A percentile compares a stretch with the other conserved stretches of the same genome.
These are phyloP conservation scores for Chaetomiaceae sp. DNA, from an alignment of 2,329 filamentous ascomycete species.

Conservation along the genomic window DNA sequence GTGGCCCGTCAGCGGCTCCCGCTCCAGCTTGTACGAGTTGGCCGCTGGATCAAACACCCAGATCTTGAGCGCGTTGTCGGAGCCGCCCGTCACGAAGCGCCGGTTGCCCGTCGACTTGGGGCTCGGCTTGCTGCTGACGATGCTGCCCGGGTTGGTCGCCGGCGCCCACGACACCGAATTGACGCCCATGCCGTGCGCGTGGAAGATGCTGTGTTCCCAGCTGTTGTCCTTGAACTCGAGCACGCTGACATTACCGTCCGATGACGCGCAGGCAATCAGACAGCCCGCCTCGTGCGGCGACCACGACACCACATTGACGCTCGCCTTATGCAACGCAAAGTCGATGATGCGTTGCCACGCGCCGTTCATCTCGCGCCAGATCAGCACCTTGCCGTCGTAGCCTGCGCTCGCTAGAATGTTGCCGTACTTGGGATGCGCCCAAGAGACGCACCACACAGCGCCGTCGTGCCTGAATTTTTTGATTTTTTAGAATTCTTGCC, in stretches of 20 bases:
- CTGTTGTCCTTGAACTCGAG: conserved; percentile 96
- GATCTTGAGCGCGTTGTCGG: conserved; percentile 89
- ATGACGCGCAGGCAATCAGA: conserved; percentile 88
- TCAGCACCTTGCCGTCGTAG: conserved; percentile 97
- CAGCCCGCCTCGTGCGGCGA: conserved; percentile 95
- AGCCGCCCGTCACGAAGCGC: conserved; percentile 90
- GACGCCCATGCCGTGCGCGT: conserved; percentile 87
- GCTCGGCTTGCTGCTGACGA: conserved; percentile 67
- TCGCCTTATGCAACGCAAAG: conserved; percentile 89
- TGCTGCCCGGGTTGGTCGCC: conserved; percentile 73
- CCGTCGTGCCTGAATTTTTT: conserved; percentile 71
- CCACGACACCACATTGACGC: conserved; percentile 95
- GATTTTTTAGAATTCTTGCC: background rate
- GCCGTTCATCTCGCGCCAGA: conserved; percentile 85
- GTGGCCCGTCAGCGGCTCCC: conserved; percentile 70
- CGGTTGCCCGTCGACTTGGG: conserved; percentile 61
- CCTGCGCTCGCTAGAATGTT: conserved; percentile 93
- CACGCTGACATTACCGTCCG: conserved; percentile 87
- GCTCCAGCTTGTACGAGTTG: conserved; percentile 58
- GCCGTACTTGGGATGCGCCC: conserved; percentile 98
- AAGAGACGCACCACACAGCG: conserved; percentile 95
- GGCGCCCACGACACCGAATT: conserved; percentile 97
- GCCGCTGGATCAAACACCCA: conserved; percentile 73
- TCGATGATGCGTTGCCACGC: conserved; percentile 87
- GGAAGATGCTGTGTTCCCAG: conserved; percentile 86